Percentiles rank a stretch among this genome's conserved stretches.
phyloP scores from a whole-genome alignment of 352 stramenopile species.

The Blastocystis sp. region DNA sequence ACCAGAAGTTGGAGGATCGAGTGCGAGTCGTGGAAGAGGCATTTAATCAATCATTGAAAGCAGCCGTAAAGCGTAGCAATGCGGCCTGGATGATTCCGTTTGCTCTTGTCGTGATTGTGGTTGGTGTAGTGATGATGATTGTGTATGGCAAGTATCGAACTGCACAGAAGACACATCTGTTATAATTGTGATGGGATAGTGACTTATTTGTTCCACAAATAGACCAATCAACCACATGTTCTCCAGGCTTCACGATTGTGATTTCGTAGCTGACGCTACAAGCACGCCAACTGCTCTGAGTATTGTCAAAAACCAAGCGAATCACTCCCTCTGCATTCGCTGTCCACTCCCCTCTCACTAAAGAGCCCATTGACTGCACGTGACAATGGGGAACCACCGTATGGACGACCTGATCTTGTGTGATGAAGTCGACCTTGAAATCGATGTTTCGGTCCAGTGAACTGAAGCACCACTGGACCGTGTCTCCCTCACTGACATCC shows the following conservation, averaged over 20 bases:
- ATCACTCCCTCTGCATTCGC: neutral
- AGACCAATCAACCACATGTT: neutral
- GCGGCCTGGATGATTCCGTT: constrained; percentile 50
- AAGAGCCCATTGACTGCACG: neutral
- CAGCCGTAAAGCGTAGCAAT: neutral
- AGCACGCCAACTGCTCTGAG: constrained; percentile 10
- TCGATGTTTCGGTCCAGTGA: constrained; percentile 31
- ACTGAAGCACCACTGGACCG: constrained; percentile 23
- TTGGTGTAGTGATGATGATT: neutral
- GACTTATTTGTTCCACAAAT: neutral
- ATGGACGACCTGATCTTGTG: neutral
- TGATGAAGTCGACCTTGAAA: neutral
- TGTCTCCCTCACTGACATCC: neutral
- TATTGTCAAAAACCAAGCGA: constrained; percentile 27
- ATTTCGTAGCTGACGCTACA: constrained; percentile 53
- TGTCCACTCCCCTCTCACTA: constrained; percentile 14
- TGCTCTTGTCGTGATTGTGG: neutral
- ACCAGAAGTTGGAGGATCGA: neutral
- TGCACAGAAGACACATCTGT: constrained; percentile 29
- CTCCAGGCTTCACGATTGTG: neutral
- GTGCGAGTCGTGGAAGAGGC: neutral
- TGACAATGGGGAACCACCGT: neutral
- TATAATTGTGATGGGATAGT: constrained; percentile 5
- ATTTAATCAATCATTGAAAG: constrained; percentile 15
- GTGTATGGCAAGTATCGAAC: constrained; percentile 34